Evolutionary conservation across 1,284 basidiomycete genomes (phyloP).

Genomic region (Cutaneotrichosporon sp.): DNA sequence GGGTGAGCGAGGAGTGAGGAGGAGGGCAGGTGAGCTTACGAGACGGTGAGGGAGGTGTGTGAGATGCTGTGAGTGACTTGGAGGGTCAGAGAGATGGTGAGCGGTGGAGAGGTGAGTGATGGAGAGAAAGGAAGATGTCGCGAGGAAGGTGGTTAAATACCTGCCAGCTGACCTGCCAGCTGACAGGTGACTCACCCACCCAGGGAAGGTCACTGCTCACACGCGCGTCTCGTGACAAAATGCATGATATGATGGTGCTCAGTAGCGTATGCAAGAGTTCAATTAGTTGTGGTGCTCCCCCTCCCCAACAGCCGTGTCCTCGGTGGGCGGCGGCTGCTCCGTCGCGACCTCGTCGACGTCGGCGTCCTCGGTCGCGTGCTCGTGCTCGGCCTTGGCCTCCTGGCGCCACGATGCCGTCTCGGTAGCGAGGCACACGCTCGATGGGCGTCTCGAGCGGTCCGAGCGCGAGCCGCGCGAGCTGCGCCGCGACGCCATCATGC

Average conservation of each 20-base stretch:
- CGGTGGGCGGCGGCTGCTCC: constrained; percentile 4
- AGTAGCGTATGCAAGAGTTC: background rate
- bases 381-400: background rate
- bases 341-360: background rate
- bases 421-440: constrained; percentile 5
- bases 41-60: no score
- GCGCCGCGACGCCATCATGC: constrained; percentile 2
- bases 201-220: no score
- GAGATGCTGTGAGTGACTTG: no score
- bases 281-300: background rate
- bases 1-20: no score
- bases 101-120: no score
- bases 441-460: background rate
- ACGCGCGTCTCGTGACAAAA: background rate
- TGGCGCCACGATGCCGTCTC: constrained; percentile 1
- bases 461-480: constrained; percentile 7
- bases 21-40: no score
- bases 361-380: background rate
- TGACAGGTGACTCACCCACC: no score
- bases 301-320: constrained; percentile 5
- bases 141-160: no score
- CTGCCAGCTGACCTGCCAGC: no score
- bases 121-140: no score
- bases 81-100: no score
- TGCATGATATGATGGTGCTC: background rate